Conservation (phyloP, 805 yeast species). For the Yarrowia hollandica region DNA sequence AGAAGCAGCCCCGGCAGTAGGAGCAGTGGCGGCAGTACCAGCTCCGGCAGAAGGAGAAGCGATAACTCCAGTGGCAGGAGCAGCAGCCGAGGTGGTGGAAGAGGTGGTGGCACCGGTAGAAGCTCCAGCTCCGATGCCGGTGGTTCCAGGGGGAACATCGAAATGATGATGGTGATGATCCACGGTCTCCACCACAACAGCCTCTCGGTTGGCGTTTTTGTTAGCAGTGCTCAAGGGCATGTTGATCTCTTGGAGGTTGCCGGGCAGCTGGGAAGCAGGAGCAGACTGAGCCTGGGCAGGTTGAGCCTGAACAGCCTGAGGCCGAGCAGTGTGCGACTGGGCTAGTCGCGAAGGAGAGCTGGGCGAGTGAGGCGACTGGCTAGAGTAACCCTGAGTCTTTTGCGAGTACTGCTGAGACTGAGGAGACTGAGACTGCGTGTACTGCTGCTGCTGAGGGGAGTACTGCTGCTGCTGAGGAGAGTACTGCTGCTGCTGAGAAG, state of each 20-base stretch:
- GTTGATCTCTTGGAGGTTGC: slow-evolving; percentile 12
- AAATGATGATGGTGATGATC: background rate
- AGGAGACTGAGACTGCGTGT: background rate
- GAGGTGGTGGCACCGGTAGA: background rate
- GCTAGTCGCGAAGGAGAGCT: background rate
- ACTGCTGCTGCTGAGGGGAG: background rate
- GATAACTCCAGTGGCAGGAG: background rate
- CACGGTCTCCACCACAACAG: background rate
- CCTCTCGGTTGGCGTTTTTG: slow-evolving; percentile 3
- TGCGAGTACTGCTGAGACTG: background rate
- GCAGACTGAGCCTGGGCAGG: background rate
- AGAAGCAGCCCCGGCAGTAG: background rate
- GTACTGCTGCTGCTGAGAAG: background rate
- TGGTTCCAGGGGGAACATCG: background rate
- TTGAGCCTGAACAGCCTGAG: background rate
- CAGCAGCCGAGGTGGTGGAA: background rate
- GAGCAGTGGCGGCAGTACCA: background rate
- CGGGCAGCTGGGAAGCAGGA: background rate
- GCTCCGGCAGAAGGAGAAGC: background rate
- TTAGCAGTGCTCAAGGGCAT: background rate
- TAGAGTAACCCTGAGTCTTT: too few species aligned
- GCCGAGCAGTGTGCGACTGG: background rate
- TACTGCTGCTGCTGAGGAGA: background rate
- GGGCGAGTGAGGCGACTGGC: background rate
- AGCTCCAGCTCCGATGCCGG: slow-evolving; percentile 1